Evolutionary conservation across 1,284 basidiomycete genomes (phyloP).

Genomic region (Melanopsichium pennsylvanicum): DNA sequence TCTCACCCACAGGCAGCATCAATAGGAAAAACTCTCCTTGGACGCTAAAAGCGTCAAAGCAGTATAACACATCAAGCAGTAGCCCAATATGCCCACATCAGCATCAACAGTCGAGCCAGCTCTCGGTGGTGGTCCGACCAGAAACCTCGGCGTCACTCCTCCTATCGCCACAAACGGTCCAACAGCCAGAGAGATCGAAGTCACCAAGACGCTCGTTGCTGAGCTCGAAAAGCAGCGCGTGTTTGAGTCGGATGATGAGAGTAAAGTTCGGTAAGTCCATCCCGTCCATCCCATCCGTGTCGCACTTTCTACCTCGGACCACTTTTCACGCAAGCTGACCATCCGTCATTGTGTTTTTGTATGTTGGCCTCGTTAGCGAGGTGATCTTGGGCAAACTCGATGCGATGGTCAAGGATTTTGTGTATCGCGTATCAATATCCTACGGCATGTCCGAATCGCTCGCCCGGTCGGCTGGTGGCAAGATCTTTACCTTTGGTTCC

Average conservation of each 20-base stretch:
- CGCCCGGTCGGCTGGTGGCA: constrained; percentile 87
- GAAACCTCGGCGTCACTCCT: constrained; percentile 73
- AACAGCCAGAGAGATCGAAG: constrained; percentile 60
- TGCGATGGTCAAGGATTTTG: constrained; percentile 91
- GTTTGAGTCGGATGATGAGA: constrained; percentile 89
- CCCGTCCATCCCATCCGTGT: too few species aligned
- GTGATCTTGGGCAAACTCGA: constrained; percentile 89
- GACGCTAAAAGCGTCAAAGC: too few species aligned
- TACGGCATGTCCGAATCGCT: constrained; percentile 85
- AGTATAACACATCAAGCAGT: neutral
- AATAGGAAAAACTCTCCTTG: too few species aligned
- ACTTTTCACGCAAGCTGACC: constrained; percentile 8
- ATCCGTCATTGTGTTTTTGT: too few species aligned
- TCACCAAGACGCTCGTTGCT: constrained; percentile 86
- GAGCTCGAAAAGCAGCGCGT: constrained; percentile 86
- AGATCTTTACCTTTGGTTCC: constrained; percentile 98
- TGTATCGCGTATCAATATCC: constrained; percentile 80
- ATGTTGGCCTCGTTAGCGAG: constrained; percentile 73
- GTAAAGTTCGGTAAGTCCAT: constrained; percentile 80
- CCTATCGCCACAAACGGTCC: constrained; percentile 76
- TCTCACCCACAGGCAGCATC: too few species aligned
- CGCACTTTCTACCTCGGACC: too few species aligned
- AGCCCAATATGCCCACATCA: constrained; percentile 30
- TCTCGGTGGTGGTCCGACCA: constrained; percentile 42
- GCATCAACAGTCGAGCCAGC: constrained; percentile 46